Conservation (phyloP, 345 rosid species). For the Toxicodendron radicans region DNA sequence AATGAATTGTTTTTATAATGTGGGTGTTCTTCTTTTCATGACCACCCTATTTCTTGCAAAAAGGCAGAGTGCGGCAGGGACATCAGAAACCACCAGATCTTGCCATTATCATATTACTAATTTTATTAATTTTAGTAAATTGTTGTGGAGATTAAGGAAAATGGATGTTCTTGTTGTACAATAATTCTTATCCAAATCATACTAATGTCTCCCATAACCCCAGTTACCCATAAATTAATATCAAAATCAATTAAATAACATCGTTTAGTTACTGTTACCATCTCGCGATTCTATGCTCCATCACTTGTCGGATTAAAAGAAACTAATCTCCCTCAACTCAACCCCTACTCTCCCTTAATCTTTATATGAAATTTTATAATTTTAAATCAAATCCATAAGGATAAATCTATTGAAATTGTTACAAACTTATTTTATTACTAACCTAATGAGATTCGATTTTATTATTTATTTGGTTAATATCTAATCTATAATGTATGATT, state of each 20-base stretch:
- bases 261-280: no score
- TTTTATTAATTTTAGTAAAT: neutral
- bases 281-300: slow-evolving; percentile 31
- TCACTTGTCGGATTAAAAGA: slow-evolving; percentile 45
- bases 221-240: neutral
- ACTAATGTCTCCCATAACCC: slow-evolving; percentile 30
- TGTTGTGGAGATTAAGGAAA: slow-evolving; percentile 7
- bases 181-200: slow-evolving; percentile 34
- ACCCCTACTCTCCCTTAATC: no score
- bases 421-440: no score
- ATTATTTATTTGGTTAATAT: no score
- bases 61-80: no score
- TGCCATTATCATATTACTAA: neutral
- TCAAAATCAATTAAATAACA: neutral
- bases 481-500: no score
- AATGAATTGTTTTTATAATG: no score
- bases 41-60: neutral
- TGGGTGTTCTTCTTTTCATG: neutral
- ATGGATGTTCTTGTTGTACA: slow-evolving; percentile 21
- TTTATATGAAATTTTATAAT: neutral
- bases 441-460: no score
- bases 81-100: no score
- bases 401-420: no score
- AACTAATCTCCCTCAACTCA: no score
- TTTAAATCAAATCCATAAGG: neutral